Base-by-base conservation (phyloP, 148 eudicot species). In the Rhododendron simsii region DNA sequence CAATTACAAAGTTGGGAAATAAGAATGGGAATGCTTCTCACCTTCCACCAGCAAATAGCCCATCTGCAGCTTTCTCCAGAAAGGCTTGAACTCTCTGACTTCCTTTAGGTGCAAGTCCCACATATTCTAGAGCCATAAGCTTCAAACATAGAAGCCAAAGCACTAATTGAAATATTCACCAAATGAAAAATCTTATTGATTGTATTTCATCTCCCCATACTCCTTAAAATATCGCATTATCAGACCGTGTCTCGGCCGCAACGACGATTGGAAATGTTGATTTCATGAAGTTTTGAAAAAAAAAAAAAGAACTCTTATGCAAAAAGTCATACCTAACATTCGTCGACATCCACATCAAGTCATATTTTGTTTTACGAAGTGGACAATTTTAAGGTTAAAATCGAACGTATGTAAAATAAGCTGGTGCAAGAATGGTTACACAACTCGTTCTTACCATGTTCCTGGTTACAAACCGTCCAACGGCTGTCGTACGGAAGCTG, bases 61-160 rank as follows among this genome's bases (percentile, higher is more conserved):
- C 99, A 87, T 96, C 97, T 61, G 98, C 98, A 88, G 98, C 98
- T 88, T 93, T 95, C 84, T 95, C 98, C 13, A 96, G 91, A 89
- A 96, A 93, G 69, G 93, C 92, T 90, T 93, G 96, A 84, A 96
- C 99, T 89, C 99, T 93, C 88, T 90, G 94, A 79, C 99, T 96
- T 59, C 99, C 99, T 89, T 91, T 86, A 2, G 99, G 99, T 53
- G 99, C 99, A 88, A 96, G 89, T 53, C 99, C 98, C 2, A 92
- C 84, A 50, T 83, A 87, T 90, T 96, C 99, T 41, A 96, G 92
- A 67, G 90, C 92, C 88, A 74, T 90, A 81, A 96, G 96, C 99
- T 95, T 84, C 44, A 87, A 84, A 77, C 84, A 57, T 67, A 69
- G 51, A 76, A 76, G 44, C 18, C 80, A 21, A 84, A 55, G 65